phyloP scores from a whole-genome alignment of 768 basidiomycete species.

The Termitomyces sp. region DNA sequence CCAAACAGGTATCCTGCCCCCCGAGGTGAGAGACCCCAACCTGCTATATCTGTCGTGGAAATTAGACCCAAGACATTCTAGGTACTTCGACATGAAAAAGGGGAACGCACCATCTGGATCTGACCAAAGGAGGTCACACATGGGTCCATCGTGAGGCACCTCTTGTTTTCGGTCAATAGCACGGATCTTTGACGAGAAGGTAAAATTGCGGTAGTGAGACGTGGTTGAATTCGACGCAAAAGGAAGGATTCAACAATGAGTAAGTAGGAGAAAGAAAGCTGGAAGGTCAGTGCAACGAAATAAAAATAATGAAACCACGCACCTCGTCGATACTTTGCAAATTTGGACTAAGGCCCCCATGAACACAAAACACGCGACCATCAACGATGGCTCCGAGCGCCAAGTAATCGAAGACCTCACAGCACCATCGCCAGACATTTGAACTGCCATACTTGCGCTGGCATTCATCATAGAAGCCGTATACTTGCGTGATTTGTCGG shows the following conservation, averaged over 20 bases:
- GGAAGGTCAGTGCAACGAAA: conserved; percentile 2
- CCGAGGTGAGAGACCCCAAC: conserved; percentile 97
- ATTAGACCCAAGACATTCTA: not conserved
- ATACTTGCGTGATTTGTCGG: conserved; percentile 94
- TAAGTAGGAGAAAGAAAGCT: not conserved
- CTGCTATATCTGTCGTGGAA: conserved; percentile 64
- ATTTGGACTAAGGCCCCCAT: conserved; percentile 92
- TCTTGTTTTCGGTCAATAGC: conserved; percentile 95
- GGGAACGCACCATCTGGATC: conserved; percentile 83
- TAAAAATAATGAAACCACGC: conserved; percentile 5
- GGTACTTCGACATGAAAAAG: not conserved
- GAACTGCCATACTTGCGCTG: conserved; percentile 91
- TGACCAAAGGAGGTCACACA: conserved; percentile 99
- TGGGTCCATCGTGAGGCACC: conserved; percentile 96
- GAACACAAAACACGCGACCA: conserved; percentile 94
- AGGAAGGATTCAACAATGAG: not conserved
- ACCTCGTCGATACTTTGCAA: conserved; percentile 87
- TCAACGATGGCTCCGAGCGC: conserved; percentile 95
- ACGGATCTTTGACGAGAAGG: conserved; percentile 59
- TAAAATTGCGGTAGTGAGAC: not conserved
- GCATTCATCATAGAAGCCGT: conserved; percentile 95
- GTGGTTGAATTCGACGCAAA: not conserved
- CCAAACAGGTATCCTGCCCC: conserved; percentile 97
- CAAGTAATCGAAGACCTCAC: conserved; percentile 97
- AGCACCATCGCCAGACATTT: conserved; percentile 98